Evolutionary conservation across 2,329 filamentous ascomycete species (phyloP), one percentile per base, ranked within the genome.

Genomic region (Fusarium sp.): DNA sequence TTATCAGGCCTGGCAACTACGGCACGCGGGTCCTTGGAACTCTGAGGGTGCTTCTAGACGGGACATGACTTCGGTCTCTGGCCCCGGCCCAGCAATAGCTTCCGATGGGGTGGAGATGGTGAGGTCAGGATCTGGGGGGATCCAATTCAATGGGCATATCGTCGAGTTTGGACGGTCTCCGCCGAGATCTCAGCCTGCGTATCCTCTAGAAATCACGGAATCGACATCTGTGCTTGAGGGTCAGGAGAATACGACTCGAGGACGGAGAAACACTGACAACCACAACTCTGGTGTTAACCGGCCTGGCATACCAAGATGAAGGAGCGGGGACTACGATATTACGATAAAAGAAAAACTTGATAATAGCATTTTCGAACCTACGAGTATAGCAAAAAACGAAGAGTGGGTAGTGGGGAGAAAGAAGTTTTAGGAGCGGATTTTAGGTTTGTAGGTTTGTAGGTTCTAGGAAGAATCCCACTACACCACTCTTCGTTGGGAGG

Each of bases 101-200:
- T 42, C 62, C 13, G 69, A 69, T 11, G 54, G 58, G 5, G 57
- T 49, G 39, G 67, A 70, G 42, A 73, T 75, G 73, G 59, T 64
- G 22, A 68, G 71, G 50, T 75, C 69, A 6, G 70, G 73, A 42
- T 74, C 73, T 14, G 71, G 69, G 19, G 70, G 69, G 13, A 67
- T 73, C 19, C 63, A 69, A n/a, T 69, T 75, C 47, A 64, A 73
- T 26, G 73, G 70, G 4, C 53, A 38, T n/a, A 66, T 70, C 39
- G 58, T 72, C 14, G 63, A 72, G 50, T 70, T 73, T 65, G 73
- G 70, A 22, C 64, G 62, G 50, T 57, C 58, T 6, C 56, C 58
- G 9, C 51, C 62, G 5, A 38, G n/a, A 17, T 42, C 17, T 26
- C 57, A 36, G 34, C 46, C 43, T 26, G 52, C 52, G 14, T 72